Conservation (phyloP, 441 rosid genomes). For the Gossypium laxum region DNA sequence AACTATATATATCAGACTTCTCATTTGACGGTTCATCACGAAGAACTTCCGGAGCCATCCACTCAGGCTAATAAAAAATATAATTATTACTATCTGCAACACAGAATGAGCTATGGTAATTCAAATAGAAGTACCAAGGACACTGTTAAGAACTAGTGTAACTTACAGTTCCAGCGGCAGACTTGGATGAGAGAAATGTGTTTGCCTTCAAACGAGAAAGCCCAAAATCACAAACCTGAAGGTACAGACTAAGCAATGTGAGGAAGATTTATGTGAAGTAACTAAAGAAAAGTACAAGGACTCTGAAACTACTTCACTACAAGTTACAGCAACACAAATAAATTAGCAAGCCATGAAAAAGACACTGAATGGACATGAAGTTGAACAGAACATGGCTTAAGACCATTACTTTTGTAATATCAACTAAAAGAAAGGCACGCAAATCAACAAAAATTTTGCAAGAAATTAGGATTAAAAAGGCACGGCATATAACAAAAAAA, state of each 20-base stretch:
- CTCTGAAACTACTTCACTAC: background rate
- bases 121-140: slow-evolving; percentile 11
- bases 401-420: slow-evolving; percentile 1
- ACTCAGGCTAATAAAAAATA: slow-evolving; percentile 67
- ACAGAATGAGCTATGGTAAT: background rate
- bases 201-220: slow-evolving; percentile 89
- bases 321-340: background rate
- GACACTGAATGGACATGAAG: background rate
- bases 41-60: slow-evolving; percentile 99
- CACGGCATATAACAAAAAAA: background rate
- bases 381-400: background rate
- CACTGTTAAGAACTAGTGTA: slow-evolving; percentile 15
- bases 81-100: slow-evolving; percentile 13
- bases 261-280: slow-evolving; percentile 6
- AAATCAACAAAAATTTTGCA: background rate
- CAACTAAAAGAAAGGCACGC: background rate
- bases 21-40: slow-evolving; percentile 93
- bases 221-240: slow-evolving; percentile 97
- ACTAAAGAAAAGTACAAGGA: background rate
- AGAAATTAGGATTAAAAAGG: background rate
- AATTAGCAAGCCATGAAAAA: background rate
- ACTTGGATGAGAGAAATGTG: slow-evolving; percentile 88
- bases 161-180: slow-evolving; percentile 99
- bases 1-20: slow-evolving; percentile 92
- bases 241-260: slow-evolving; percentile 13